Conservation (phyloP, 306 rosid species). For the Cucurbita pepo region DNA sequence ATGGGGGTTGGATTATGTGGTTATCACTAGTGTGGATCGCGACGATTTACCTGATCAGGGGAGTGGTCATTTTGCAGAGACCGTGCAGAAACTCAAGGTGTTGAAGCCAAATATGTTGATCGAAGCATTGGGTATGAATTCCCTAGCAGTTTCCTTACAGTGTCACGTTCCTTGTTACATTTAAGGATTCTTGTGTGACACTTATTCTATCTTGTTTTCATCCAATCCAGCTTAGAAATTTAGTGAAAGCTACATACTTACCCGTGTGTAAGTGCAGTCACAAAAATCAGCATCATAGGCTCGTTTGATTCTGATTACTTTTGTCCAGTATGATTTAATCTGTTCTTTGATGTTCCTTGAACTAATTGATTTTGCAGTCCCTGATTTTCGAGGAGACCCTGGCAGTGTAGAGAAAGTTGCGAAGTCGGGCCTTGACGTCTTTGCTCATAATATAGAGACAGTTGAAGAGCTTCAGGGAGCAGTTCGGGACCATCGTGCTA, state of each 20-base stretch:
- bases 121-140: constrained; percentile 70
- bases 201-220: not conserved
- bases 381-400: constrained; percentile 85
- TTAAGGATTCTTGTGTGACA: not conserved
- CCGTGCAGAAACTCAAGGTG: constrained; percentile 71
- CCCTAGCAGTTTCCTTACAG: not conserved
- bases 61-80: constrained; percentile 88
- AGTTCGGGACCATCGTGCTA: constrained; percentile 88
- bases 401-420: constrained; percentile 73
- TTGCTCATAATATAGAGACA: constrained; percentile 96
- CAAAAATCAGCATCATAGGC: not conserved
- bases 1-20: constrained; percentile 98
- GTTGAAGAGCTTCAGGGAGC: constrained; percentile 89
- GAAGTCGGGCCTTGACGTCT: constrained; percentile 80
- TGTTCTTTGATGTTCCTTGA: constrained; percentile 3
- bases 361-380: constrained; percentile 39
- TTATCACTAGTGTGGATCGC: constrained; percentile 93
- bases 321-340: not conserved
- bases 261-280: not conserved
- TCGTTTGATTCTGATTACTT: not conserved
- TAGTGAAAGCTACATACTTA: not conserved
- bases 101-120: constrained; percentile 86
- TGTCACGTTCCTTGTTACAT: not conserved
- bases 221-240: not conserved
- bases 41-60: constrained; percentile 97